Percentiles rank a stretch among this genome's conserved stretches.
These are phyloP conservation scores for Diaporthe sp. DNA, from an alignment of 2,329 filamentous ascomycete genomes.

Conservation along the genomic window DNA sequence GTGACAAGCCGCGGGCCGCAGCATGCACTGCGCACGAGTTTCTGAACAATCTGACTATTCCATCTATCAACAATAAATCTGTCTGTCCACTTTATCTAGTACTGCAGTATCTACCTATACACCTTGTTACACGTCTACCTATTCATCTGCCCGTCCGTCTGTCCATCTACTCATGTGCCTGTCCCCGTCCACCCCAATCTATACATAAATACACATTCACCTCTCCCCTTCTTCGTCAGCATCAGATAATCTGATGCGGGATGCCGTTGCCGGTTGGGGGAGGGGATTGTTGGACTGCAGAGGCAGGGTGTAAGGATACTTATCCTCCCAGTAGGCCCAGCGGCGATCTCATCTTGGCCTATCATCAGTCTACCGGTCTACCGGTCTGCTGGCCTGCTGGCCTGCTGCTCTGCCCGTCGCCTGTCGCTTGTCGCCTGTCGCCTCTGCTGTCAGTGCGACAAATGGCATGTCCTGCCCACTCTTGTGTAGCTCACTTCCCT, in stretches of 20 bases:
- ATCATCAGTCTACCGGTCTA: not conserved
- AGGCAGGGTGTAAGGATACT: too few relatives aligned
- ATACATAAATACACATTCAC: too few relatives aligned
- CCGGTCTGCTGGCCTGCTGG: not conserved
- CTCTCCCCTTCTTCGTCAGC: not conserved
- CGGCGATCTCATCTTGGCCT: not conserved
- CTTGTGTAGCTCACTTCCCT: slow-evolving; percentile 1
- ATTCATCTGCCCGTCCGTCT: not conserved
- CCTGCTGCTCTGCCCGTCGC: too few relatives aligned
- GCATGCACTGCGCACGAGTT: slow-evolving; percentile 15
- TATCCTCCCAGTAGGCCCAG: not conserved
- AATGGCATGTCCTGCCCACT: slow-evolving; percentile 12
- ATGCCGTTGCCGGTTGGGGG: too few relatives aligned
- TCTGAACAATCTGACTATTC: not conserved
- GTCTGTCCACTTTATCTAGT: too few relatives aligned
- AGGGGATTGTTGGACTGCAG: not conserved
- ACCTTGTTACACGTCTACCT: too few relatives aligned
- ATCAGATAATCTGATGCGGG: not conserved
- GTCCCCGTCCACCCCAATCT: not conserved
- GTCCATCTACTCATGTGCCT: not conserved
- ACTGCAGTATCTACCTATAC: too few relatives aligned
- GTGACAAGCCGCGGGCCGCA: slow-evolving; percentile 12
- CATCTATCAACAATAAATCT: too few relatives aligned
- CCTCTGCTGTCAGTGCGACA: not conserved
- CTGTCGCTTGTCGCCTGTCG: not conserved